Percentiles rank a stretch among this genome's conserved stretches.
Evolutionary conservation across 176 grass and related monocot genomes (phyloP).

Genomic region (Avena eriantha): DNA sequence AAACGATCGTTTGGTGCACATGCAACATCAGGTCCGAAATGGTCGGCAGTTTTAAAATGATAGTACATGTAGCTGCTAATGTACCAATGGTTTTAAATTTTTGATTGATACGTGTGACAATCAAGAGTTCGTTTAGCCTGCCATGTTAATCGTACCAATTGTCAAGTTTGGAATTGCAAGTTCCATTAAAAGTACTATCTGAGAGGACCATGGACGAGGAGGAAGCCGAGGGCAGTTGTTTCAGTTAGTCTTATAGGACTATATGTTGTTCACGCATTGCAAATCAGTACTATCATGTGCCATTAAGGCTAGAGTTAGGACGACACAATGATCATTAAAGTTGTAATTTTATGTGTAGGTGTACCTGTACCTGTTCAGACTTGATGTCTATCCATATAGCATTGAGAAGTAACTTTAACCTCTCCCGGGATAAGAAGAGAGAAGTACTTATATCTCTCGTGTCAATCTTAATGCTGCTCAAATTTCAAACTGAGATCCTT

Average conservation of each 20-base stretch:
- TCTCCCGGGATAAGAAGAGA: neutral
- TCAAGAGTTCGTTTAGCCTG: neutral
- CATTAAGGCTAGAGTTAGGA: constrained; percentile 31
- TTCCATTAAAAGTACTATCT: neutral
- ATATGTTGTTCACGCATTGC: constrained; percentile 18
- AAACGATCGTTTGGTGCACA: neutral
- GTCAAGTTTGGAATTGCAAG: neutral
- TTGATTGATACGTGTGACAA: neutral
- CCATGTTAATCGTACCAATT: neutral
- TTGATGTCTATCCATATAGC: constrained; percentile 11
- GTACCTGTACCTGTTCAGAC: neutral
- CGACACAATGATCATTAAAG: constrained; percentile 24
- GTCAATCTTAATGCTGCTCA: constrained; percentile 9
- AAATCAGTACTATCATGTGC: constrained; percentile 33
- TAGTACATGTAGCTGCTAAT: neutral
- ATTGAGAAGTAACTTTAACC: neutral
- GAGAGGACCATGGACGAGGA: neutral
- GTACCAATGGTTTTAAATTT: neutral
- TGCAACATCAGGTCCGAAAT: neutral
- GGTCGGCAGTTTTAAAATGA: constrained; percentile 1
- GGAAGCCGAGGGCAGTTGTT: neutral
- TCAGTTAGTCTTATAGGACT: neutral
- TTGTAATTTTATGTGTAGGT: neutral
- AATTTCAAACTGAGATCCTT: constrained; percentile 3
- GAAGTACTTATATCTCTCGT: neutral